These are phyloP conservation scores for Penicillium alfredii DNA, from an alignment of 495 filamentous ascomycete species.

Conservation along the genomic window DNA sequence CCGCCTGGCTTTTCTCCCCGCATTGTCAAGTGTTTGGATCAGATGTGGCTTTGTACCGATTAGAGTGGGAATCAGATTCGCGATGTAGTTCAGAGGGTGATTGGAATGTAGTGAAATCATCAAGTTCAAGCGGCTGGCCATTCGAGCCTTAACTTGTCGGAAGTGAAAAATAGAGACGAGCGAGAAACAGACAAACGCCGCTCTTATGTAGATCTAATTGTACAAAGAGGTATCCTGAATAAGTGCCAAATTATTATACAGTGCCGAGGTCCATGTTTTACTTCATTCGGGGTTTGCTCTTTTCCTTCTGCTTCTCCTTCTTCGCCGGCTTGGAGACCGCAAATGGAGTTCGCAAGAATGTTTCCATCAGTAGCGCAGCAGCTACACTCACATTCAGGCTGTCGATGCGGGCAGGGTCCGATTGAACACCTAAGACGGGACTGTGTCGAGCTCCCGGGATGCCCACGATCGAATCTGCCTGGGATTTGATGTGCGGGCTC, in stretches of 20 bases:
- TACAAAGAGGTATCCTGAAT: constrained; percentile 14
- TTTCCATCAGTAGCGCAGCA: constrained; percentile 65
- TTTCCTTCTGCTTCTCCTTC: constrained; percentile 13
- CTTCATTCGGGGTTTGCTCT: too few relatives aligned
- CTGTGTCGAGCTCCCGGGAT: constrained; percentile 43
- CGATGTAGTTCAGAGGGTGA: too few relatives aligned
- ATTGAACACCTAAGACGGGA: constrained; percentile 22
- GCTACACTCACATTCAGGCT: constrained; percentile 87
- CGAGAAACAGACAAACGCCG: too few relatives aligned
- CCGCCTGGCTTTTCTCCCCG: too few relatives aligned
- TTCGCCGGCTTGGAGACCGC: constrained; percentile 22
- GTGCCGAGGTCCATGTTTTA: constrained; percentile 14
- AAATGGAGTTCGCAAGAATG: constrained; percentile 47
- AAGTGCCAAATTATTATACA: constrained; percentile 6
- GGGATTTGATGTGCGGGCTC: constrained; percentile 49
- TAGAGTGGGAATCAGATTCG: too few relatives aligned
- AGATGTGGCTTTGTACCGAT: too few relatives aligned
- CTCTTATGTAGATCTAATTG: too few relatives aligned
- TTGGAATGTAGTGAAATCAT: too few relatives aligned
- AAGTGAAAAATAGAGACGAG: too few relatives aligned
- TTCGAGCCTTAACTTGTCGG: too few relatives aligned
- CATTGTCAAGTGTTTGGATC: not conserved
- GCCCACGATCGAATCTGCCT: constrained; percentile 56
- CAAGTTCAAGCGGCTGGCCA: too few relatives aligned
- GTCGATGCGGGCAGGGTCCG: constrained; percentile 50